phyloP scores from a whole-genome alignment of 768 basidiomycete genomes.

The Thelephora ganbajun region DNA sequence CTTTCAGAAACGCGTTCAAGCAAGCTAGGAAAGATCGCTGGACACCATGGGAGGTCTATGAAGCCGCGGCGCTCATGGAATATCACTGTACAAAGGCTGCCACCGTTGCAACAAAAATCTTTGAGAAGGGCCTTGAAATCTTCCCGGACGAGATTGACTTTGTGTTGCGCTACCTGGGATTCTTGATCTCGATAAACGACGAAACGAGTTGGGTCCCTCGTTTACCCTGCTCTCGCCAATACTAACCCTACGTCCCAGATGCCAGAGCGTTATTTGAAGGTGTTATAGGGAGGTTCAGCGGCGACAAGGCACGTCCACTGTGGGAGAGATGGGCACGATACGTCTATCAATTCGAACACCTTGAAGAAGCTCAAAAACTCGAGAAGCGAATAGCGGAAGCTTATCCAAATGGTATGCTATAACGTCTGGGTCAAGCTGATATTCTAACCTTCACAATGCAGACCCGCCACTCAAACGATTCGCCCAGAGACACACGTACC shows the following conservation, averaged over 20 bases:
- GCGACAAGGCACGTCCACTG: conserved; percentile 68
- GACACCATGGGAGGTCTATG: conserved; percentile 86
- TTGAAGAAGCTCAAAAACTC: conserved; percentile 76
- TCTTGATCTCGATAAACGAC: conserved; percentile 90
- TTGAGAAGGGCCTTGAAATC: conserved; percentile 80
- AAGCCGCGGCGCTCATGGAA: conserved; percentile 90
- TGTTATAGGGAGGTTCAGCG: conserved; percentile 61
- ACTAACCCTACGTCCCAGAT: conserved; percentile 37
- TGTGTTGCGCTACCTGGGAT: conserved; percentile 80
- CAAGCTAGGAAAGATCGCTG: conserved; percentile 67
- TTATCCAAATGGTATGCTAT: conserved; percentile 61
- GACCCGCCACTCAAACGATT: conserved; percentile 87
- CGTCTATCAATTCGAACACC: conserved; percentile 91
- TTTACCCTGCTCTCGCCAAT: conserved; percentile 1
- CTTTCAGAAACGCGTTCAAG: conserved; percentile 63
- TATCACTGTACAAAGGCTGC: conserved; percentile 78
- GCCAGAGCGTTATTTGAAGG: conserved; percentile 93
- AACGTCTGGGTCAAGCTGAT: neutral
- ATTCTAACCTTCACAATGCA: conserved; percentile 15
- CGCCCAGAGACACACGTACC: conserved; percentile 74
- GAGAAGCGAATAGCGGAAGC: conserved; percentile 82
- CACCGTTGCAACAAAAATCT: conserved; percentile 77
- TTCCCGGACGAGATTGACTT: conserved; percentile 78
- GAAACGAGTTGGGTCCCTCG: conserved; percentile 55
- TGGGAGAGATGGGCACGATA: conserved; percentile 97